These are phyloP conservation scores for Yamadazyma oceani DNA, from an alignment of 1,139 yeast genomes.

Conservation along the genomic window DNA sequence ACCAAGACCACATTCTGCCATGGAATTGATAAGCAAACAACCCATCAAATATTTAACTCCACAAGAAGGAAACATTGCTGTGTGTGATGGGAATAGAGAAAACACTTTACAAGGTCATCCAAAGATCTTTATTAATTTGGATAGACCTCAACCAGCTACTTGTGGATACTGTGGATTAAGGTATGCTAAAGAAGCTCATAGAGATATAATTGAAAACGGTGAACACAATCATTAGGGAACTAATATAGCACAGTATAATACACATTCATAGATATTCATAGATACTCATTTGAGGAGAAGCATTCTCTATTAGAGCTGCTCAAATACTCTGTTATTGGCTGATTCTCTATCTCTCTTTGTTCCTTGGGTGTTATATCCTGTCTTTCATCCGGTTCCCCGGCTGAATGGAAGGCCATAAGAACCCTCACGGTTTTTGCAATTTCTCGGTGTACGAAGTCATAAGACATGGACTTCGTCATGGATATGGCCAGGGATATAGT, in stretches of 20 bases:
- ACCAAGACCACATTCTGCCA: constrained; percentile 84
- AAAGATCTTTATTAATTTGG: constrained; percentile 57
- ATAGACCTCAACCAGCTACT: constrained; percentile 13
- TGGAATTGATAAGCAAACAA: constrained; percentile 73
- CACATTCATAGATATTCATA: too few species aligned
- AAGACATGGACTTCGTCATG: too few species aligned
- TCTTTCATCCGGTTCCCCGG: not conserved
- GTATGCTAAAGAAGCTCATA: constrained; percentile 55
- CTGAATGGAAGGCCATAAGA: too few species aligned
- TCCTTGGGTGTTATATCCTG: not conserved
- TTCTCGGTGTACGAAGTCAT: too few species aligned
- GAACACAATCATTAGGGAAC: not conserved
- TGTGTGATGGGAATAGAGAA: constrained; percentile 82
- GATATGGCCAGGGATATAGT: constrained; percentile 5
- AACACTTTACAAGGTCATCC: constrained; percentile 79
- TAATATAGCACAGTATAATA: too few species aligned
- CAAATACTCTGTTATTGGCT: too few species aligned
- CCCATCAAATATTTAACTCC: constrained; percentile 65
- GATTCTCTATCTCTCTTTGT: not conserved
- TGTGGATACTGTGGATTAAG: constrained; percentile 66
- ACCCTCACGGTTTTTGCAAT: too few species aligned
- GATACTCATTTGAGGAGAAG: too few species aligned
- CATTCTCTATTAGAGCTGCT: too few species aligned
- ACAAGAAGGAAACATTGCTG: constrained; percentile 59
- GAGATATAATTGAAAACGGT: constrained; percentile 32